A percentile compares a stretch with the other conserved stretches of the same genome.
Conservation (phyloP, 1,284 basidiomycete species). For the Laetiporus sulphureus region DNA sequence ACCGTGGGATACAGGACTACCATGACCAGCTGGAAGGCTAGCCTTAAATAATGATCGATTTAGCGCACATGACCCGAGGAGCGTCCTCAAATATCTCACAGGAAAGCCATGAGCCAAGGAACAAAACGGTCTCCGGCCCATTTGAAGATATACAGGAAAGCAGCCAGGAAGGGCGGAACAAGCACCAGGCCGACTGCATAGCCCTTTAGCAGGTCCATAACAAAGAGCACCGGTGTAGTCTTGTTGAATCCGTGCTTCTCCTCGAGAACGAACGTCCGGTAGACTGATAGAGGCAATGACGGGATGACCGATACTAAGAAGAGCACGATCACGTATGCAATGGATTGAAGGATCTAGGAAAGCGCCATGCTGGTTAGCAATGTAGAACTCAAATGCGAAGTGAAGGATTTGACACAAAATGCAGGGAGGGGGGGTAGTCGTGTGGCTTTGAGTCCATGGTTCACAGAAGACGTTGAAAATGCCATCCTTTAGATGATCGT, state of each 20-base stretch:
- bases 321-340: conserved; percentile 69
- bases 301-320: conserved; percentile 66
- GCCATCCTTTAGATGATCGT: no score
- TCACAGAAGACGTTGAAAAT: no score
- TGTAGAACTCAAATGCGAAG: not conserved
- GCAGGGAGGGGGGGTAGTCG: no score
- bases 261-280: conserved; percentile 92
- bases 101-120: conserved; percentile 83
- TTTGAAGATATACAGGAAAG: conserved; percentile 84
- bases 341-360: conserved; percentile 74
- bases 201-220: conserved; percentile 77
- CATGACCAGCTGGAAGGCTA: conserved; percentile 80
- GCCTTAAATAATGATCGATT: conserved; percentile 33
- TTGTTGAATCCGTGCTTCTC: conserved; percentile 98
- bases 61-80: not conserved
- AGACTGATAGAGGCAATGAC: conserved; percentile 68
- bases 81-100: conserved; percentile 36
- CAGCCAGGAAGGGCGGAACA: conserved; percentile 85
- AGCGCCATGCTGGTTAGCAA: not conserved
- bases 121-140: conserved; percentile 91
- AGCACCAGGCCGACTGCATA: conserved; percentile 70
- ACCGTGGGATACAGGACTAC: conserved; percentile 84
- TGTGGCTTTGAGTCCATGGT: no score
- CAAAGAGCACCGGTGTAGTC: conserved; percentile 70
- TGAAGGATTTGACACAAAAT: no score